Conservation (phyloP, 2,329 filamentous ascomycete species). For the Annulohypoxylon truncatum region DNA sequence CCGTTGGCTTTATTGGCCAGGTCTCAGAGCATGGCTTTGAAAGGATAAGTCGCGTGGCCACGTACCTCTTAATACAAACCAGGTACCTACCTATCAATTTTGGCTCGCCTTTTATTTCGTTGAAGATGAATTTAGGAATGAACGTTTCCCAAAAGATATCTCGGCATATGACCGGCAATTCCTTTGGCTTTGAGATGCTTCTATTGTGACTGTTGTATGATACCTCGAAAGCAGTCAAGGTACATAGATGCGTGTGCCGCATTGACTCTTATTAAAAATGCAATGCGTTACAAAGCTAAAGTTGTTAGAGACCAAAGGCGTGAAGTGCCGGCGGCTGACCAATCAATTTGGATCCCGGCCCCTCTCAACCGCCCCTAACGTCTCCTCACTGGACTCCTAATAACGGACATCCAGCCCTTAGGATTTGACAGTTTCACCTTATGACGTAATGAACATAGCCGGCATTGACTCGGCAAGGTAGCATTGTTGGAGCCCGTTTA, state of each 20-base stretch:
- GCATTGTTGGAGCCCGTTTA: slow-evolving; percentile 18
- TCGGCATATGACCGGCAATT: not conserved
- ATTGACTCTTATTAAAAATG: slow-evolving; percentile 13
- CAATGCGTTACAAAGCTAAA: slow-evolving; percentile 8
- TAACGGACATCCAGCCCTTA: slow-evolving; percentile 9
- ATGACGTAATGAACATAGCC: slow-evolving; percentile 32
- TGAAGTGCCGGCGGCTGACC: slow-evolving; percentile 21
- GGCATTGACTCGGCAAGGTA: slow-evolving; percentile 25
- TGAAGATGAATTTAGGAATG: slow-evolving; percentile 6
- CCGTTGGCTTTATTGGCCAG: slow-evolving; percentile 2
- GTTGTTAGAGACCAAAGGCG: not conserved
- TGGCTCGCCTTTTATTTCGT: not conserved
- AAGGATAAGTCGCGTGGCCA: not conserved
- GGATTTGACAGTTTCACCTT: slow-evolving; percentile 9
- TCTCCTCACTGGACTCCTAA: not conserved
- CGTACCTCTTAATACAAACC: not conserved
- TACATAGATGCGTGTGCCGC: slow-evolving; percentile 1
- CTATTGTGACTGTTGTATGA: slow-evolving; percentile 4
- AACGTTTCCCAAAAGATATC: not conserved
- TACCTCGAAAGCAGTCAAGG: not conserved
- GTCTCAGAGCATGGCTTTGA: not conserved
- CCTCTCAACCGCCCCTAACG: not conserved
- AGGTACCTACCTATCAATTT: not conserved
- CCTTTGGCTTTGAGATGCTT: slow-evolving; percentile 7
- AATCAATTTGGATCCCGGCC: slow-evolving; percentile 2